Evolutionary conservation across 352 stramenopile genomes (phyloP).

Genomic region (Phytophthora cactorum): DNA sequence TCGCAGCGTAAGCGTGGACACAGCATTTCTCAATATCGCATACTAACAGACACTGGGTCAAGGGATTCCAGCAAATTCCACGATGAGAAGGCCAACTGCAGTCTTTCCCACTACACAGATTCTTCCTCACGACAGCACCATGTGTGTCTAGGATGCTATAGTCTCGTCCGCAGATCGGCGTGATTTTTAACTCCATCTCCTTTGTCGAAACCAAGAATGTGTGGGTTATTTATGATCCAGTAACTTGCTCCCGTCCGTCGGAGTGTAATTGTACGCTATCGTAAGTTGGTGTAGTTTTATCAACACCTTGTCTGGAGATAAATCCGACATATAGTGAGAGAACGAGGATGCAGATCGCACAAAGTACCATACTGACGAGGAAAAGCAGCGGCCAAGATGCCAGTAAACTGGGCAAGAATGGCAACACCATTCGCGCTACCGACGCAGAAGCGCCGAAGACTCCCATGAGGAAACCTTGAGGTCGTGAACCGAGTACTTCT

Average conservation of each 20-base stretch:
- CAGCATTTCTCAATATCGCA: slow-evolving; percentile 53
- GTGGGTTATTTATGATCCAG: slow-evolving; percentile 15
- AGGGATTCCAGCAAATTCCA: slow-evolving; percentile 57
- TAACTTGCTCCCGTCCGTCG: slow-evolving; percentile 25
- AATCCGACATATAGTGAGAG: slow-evolving; percentile 39
- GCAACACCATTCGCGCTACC: slow-evolving; percentile 60
- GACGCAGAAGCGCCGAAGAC: slow-evolving; percentile 68
- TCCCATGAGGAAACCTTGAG: slow-evolving; percentile 63
- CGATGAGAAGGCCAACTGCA: slow-evolving; percentile 27
- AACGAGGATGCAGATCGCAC: slow-evolving; percentile 45
- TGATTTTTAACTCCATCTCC: slow-evolving; percentile 40
- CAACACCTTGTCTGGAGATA: slow-evolving; percentile 13
- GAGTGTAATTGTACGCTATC: slow-evolving; percentile 34
- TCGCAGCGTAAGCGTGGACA: slow-evolving; percentile 37
- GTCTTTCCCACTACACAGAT: slow-evolving; percentile 6
- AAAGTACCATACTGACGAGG: slow-evolving; percentile 52
- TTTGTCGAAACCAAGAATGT: slow-evolving; percentile 10
- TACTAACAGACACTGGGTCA: slow-evolving; percentile 55
- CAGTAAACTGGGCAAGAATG: slow-evolving; percentile 61
- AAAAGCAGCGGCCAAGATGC: slow-evolving; percentile 53
- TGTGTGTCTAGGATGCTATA: slow-evolving; percentile 27
- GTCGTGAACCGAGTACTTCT: slow-evolving; percentile 56
- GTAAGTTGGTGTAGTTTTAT: slow-evolving; percentile 14
- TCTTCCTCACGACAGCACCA: slow-evolving; percentile 16
- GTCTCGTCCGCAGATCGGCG: slow-evolving; percentile 43